Conservation (phyloP, 768 basidiomycete species). For the Pleurotus ostreatus region DNA sequence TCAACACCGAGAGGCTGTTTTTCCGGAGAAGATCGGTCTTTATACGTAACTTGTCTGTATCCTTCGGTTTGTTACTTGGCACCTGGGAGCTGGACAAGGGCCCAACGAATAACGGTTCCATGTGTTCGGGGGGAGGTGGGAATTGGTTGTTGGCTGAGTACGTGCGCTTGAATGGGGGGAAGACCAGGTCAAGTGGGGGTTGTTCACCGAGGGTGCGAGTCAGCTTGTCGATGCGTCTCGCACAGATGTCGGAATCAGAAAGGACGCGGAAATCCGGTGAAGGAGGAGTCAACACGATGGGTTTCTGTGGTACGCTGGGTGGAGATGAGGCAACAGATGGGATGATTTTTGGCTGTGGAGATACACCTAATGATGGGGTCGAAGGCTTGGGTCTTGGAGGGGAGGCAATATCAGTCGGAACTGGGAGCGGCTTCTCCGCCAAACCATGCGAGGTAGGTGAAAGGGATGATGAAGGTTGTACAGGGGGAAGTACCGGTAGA, state of each 20-base stretch:
- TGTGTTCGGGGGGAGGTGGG: neutral
- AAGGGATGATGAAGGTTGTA: neutral
- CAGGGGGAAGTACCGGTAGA: neutral
- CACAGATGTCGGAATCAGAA: conserved; percentile 1
- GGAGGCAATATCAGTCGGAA: neutral
- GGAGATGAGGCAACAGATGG: neutral
- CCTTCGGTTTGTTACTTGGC: neutral
- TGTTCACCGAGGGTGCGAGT: conserved; percentile 4
- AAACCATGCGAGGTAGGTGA: neutral
- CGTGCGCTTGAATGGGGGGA: conserved; percentile 3
- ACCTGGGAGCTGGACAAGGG: neutral
- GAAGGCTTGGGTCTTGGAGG: neutral
- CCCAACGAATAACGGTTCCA: neutral
- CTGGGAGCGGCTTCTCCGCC: neutral
- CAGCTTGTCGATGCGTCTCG: neutral
- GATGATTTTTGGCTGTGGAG: neutral
- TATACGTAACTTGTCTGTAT: neutral
- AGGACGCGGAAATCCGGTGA: conserved; percentile 6
- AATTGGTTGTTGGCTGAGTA: neutral
- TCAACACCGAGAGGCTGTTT: conserved; percentile 3
- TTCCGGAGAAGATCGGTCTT: neutral
- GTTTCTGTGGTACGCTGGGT: neutral
- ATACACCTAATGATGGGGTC: too few species aligned
- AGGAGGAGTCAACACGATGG: neutral
- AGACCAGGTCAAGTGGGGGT: conserved; percentile 4